A percentile compares a stretch with the other conserved stretches of the same genome.
phyloP scores from a whole-genome alignment of 257 asterid genomes.

The Verbascum thapsus region DNA sequence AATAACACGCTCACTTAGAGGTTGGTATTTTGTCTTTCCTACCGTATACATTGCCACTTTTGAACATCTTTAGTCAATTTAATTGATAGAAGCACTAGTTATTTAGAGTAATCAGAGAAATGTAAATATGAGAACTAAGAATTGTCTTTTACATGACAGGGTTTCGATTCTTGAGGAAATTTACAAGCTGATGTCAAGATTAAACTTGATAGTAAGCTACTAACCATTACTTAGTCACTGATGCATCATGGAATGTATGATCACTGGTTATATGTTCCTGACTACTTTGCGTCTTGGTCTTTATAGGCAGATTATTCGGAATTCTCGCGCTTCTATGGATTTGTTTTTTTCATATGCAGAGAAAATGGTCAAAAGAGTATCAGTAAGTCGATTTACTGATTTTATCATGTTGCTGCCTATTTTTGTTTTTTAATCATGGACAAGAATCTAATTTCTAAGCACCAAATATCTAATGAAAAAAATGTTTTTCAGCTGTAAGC shows the following conservation, averaged over 20 bases:
- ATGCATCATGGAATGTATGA: neutral
- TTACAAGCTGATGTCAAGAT: conserved; percentile 66
- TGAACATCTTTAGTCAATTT: conserved; percentile 6
- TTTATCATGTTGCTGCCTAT: conserved; percentile 8
- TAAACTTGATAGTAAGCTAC: conserved; percentile 62
- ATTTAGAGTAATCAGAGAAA: conserved; percentile 12
- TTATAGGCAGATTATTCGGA: conserved; percentile 76
- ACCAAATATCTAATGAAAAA: conserved; percentile 14
- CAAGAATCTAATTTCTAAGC: conserved; percentile 11
- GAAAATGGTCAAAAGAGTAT: conserved; percentile 91
- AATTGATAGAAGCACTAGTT: neutral
- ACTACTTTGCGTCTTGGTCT: conserved; percentile 23
- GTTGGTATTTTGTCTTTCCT: neutral
- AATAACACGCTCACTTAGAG: neutral
- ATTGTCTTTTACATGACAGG: conserved; percentile 42
- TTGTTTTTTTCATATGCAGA: conserved; percentile 92
- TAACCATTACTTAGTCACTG: conserved; percentile 17
- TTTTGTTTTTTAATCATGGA: neutral
- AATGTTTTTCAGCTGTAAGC: conserved; percentile 73
- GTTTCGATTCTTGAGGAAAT: conserved; percentile 69
- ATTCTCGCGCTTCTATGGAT: conserved; percentile 82
- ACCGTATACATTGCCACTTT: neutral
- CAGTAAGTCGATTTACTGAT: conserved; percentile 55
- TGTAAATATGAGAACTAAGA: conserved; percentile 21
- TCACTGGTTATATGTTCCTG: conserved; percentile 22